These are phyloP conservation scores for Elsinoe arachidis DNA, from an alignment of 2,329 filamentous ascomycete species.

Conservation along the genomic window DNA sequence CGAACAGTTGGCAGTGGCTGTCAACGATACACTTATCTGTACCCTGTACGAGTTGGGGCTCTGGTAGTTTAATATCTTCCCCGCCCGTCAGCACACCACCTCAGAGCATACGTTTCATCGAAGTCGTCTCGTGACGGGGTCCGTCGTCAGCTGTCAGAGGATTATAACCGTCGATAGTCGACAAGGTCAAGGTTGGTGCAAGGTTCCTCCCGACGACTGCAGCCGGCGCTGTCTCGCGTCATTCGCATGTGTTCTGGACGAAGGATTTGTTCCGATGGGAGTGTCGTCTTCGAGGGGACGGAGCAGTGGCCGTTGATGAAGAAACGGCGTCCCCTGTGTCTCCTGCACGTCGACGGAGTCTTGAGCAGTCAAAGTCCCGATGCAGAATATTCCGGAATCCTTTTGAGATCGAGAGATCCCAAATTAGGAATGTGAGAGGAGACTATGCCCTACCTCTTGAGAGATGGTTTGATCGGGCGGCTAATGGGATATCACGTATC, in stretches of 20 bases:
- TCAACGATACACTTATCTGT: background rate
- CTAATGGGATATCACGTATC: too few relatives aligned
- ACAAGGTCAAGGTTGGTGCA: slow-evolving; percentile 1
- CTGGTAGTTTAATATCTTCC: background rate
- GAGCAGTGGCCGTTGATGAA: slow-evolving; percentile 3
- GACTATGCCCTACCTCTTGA: background rate
- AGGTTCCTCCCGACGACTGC: background rate
- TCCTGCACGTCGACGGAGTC: slow-evolving; percentile 8
- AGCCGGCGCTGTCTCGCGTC: background rate
- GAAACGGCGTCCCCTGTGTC: slow-evolving; percentile 13
- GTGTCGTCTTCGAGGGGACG: background rate
- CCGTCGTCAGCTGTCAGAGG: background rate
- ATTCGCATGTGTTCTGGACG: background rate
- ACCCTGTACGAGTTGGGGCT: background rate
- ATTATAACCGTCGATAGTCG: background rate
- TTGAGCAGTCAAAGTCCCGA: background rate
- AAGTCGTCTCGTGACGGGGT: background rate
- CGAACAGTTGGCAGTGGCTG: slow-evolving; percentile 2
- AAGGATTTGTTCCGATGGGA: background rate
- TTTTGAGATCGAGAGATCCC: background rate
- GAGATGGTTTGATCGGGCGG: too few relatives aligned
- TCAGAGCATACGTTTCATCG: background rate
- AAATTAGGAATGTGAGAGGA: background rate
- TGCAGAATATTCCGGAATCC: background rate
- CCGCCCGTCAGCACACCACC: background rate